Evolutionary conservation across 169 alveolate species (phyloP), one percentile per base, ranked within the genome.

Genomic region (Eimeria tenella): DNA sequence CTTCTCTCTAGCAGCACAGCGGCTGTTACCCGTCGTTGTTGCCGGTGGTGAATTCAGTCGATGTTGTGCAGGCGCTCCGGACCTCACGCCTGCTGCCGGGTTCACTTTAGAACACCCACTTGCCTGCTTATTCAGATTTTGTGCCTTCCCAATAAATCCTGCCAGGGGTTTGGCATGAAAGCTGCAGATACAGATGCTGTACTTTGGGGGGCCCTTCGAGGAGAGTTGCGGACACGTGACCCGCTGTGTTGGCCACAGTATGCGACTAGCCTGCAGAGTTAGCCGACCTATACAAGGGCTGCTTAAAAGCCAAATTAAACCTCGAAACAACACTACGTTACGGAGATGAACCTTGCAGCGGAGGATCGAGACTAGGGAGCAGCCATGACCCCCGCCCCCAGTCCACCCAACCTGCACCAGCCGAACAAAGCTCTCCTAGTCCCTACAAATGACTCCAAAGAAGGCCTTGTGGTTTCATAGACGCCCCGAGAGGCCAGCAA

Each of bases 381-480:
- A 58, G 68, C 68, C 68, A 58, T 58, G 68, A 58, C 21, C 68
- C 68, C 68, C 68, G 68, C 68, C 11, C 68, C 68, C 68, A 13
- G 68, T 58, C 19, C 21, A 10, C 2, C 68, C 2, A 10, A 10
- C 19, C 68, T 13, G 68, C 5, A 58, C 68, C 11, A 10, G 19
- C 68, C 19, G 68, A 58, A 58, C 1, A 10, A 10, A 13, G 21
- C 68, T 58, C 68, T 13, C 11, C 68, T 1, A 58, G 2, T 31
- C 42, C 42, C 42, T 31, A 31, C 42, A 31, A 31, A 31, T 31
- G 42, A 58, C 68, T 10, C 11, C 11, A 58, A 58, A 58, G 68
- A 13, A 58, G 2, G 19, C 21, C 21, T 10, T 10, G 19, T 58
- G 11, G 68, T 17, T 17, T 17, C 68, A 58, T 17, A 13, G 68